A percentile compares a stretch with the other conserved stretches of the same genome.
Conservation (phyloP, 768 basidiomycete species). For the Tylopilus plumbeoviolaceoides region DNA sequence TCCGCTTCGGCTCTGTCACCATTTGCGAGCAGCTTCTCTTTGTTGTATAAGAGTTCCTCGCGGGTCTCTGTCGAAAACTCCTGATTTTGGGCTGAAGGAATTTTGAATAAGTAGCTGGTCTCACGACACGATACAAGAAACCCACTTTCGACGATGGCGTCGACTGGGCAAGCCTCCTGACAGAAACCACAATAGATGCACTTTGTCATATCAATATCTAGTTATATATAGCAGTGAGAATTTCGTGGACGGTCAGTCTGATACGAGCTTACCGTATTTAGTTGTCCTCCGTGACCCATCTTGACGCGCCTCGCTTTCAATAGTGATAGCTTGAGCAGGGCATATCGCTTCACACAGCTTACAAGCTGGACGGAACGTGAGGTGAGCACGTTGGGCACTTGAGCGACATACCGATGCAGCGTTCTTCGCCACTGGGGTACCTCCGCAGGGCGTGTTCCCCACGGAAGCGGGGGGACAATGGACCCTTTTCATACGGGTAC, state of each 20-base stretch:
- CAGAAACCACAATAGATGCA: slow-evolving; percentile 99
- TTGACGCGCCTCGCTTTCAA: slow-evolving; percentile 93
- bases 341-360: slow-evolving; percentile 99
- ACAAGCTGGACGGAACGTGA: slow-evolving; percentile 60
- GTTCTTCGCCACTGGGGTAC: slow-evolving; percentile 97
- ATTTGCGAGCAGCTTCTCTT: slow-evolving; percentile 95
- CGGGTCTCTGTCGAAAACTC: slow-evolving; percentile 97
- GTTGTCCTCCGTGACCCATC: slow-evolving; percentile 97
- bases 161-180: slow-evolving; percentile 98
- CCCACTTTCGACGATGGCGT: slow-evolving; percentile 98
- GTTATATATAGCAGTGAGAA: neutral
- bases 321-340: slow-evolving; percentile 98
- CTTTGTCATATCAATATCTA: slow-evolving; percentile 99
- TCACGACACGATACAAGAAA: slow-evolving; percentile 16
- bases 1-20: slow-evolving; percentile 97
- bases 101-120: neutral
- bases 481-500: slow-evolving; percentile 98
- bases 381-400: neutral
- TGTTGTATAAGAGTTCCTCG: slow-evolving; percentile 98
- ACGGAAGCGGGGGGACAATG: slow-evolving; percentile 94
- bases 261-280: slow-evolving; percentile 71
- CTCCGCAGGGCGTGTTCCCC: slow-evolving; percentile 96
- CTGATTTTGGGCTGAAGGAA: slow-evolving; percentile 83
- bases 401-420: slow-evolving; percentile 83
- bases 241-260: neutral